Evolutionary conservation across 169 alveolate genomes (phyloP).

Genomic region (Theileria equi): DNA sequence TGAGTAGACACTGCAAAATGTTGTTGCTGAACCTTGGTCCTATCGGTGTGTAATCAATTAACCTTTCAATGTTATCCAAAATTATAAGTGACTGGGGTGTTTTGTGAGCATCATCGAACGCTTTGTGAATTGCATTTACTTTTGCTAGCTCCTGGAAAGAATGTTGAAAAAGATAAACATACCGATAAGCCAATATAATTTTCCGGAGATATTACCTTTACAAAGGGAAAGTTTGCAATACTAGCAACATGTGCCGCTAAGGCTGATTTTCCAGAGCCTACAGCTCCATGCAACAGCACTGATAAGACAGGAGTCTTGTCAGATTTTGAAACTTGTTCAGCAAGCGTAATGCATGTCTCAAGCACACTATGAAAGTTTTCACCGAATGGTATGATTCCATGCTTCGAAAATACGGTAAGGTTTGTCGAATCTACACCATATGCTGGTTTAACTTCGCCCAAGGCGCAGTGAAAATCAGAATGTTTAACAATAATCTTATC

Average conservation of each 20-base stretch:
- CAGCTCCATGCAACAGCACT: slow-evolving; percentile 90
- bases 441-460: slow-evolving; percentile 95
- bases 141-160: slow-evolving; percentile 60
- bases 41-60: slow-evolving; percentile 94
- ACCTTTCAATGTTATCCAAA: slow-evolving; percentile 95
- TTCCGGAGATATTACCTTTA: slow-evolving; percentile 94
- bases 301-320: slow-evolving; percentile 87
- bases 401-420: slow-evolving; percentile 75
- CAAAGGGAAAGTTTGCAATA: slow-evolving; percentile 92
- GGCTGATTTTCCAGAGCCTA: slow-evolving; percentile 97
- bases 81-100: slow-evolving; percentile 90
- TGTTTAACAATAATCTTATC: slow-evolving; percentile 75
- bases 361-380: slow-evolving; percentile 81
- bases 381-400: slow-evolving; percentile 90
- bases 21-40: slow-evolving; percentile 97
- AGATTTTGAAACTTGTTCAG: slow-evolving; percentile 81
- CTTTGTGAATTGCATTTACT: slow-evolving; percentile 85
- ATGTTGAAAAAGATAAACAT: slow-evolving; percentile 3
- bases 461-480: slow-evolving; percentile 91
- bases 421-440: slow-evolving; percentile 87
- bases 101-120: slow-evolving; percentile 99
- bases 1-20: slow-evolving; percentile 92
- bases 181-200: slow-evolving; percentile 92
- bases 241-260: slow-evolving; percentile 94
- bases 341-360: slow-evolving; percentile 72